Evolutionary conservation across 768 basidiomycete genomes (phyloP), one percentile per base, ranked within the genome.

Genomic region (Tricholoma hemisulphureum): DNA sequence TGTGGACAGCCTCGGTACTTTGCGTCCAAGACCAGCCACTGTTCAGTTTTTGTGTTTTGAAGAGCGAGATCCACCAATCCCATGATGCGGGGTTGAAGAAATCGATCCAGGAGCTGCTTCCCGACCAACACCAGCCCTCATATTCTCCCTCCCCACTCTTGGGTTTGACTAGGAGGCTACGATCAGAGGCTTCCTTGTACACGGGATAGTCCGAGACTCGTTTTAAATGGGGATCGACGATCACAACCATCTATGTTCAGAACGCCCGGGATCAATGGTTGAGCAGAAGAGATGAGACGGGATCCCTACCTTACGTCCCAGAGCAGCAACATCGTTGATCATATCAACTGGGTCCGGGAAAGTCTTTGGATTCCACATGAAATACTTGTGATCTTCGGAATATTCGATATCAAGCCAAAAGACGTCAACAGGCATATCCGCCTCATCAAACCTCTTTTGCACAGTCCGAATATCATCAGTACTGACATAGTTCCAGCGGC

Each of bases 91-190:
- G 94, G 68, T 98, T 89, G 84, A 98, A 97, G 75, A 93, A 97
- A 69, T 99, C 97, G 35, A 95, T 88, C 96, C 96, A 99, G 6
- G 94, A 90, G 61, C 88, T 91, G 71, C 89, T 93, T 34, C 97
- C 97, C 21, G 92, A 85, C 97, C 97, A 99, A 73, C 97, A 99
- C 95, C 94, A 98, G 18, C 97, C 97, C 65, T 98, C 95, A 64
- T 91, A 95, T 71, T 96, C 92, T 52, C 85, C 85, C 57, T 88
- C 77, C 14, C 91, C 93, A 48, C 86, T 87, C 37, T 85, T 81
- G 29, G 86, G 83, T 72, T 95, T 98, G 61, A 93, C 85, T 37
- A 98, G 83, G 9, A 97, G 71, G 34, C 80, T 87, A n/a, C 85
- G 79, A 3, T 96, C 92, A 20, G 86, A 85, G 0, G 96, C 93